Evolutionary conservation across 495 filamentous ascomycete species (phyloP).

Genomic region (Aspergillus haitiensis): DNA sequence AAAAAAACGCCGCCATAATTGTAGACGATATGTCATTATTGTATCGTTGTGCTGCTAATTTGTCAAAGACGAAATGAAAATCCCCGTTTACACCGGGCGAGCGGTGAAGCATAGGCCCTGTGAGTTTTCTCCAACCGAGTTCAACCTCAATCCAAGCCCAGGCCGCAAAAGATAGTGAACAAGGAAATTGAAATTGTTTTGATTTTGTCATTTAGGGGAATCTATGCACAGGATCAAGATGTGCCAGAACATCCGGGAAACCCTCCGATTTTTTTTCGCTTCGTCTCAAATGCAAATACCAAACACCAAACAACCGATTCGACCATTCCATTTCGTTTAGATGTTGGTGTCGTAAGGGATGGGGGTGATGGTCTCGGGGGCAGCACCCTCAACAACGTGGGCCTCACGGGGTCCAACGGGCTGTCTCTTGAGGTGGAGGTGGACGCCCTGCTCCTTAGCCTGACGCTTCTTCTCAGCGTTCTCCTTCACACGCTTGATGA

Average conservation of each 20-base stretch:
- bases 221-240: slow-evolving; percentile 51
- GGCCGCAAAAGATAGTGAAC: slow-evolving; percentile 7
- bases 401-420: slow-evolving; percentile 75
- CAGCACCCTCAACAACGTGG: slow-evolving; percentile 74
- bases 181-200: slow-evolving; percentile 45
- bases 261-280: slow-evolving; percentile 33
- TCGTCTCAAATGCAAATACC: slow-evolving; percentile 47
- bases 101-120: not conserved
- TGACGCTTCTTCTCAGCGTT: slow-evolving; percentile 88
- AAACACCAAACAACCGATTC: slow-evolving; percentile 50
- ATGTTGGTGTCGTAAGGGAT: slow-evolving; percentile 98
- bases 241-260: slow-evolving; percentile 45
- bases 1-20: not conserved
- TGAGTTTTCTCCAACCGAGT: not conserved
- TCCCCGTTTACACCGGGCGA: not conserved
- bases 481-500: slow-evolving; percentile 92
- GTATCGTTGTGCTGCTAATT: not conserved
- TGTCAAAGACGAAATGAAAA: not conserved
- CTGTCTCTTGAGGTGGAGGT: slow-evolving; percentile 89
- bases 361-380: slow-evolving; percentile 86
- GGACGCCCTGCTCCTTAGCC: slow-evolving; percentile 84
- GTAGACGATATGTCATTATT: not conserved
- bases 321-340: slow-evolving; percentile 59
- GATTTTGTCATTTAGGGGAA: slow-evolving; percentile 54
- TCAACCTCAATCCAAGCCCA: not conserved